A percentile compares a stretch with the other conserved stretches of the same genome.
Conservation (phyloP, 331 rosid species). For the Quercus tomentella region DNA sequence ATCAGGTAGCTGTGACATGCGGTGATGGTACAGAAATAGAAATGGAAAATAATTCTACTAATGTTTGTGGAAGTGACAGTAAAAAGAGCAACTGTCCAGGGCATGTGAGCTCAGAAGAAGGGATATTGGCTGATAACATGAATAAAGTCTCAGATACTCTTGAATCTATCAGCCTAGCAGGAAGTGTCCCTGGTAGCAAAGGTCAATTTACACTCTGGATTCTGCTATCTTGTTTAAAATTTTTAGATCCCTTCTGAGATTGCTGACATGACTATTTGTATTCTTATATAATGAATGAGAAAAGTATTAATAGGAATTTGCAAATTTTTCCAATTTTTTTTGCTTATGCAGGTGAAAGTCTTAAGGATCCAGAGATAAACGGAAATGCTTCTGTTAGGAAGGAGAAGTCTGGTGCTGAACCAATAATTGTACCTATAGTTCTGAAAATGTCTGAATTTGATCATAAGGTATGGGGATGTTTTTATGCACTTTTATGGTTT, state of each 20-base stretch:
- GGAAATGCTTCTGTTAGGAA: conserved; percentile 32
- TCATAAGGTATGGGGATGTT: conserved; percentile 64
- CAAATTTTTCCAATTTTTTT: conserved; percentile 6
- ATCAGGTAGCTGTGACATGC: conserved; percentile 25
- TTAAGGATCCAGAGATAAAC: conserved; percentile 34
- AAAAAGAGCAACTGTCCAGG: conserved; percentile 23
- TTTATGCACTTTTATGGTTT: conserved; percentile 9
- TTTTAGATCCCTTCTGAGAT: conserved; percentile 8
- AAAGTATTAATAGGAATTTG: conserved; percentile 1
- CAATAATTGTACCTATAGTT: conserved; percentile 81
- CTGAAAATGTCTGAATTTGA: conserved; percentile 96
- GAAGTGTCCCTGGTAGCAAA: conserved; percentile 34
- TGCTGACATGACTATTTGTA: not conserved
- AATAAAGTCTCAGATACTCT: conserved; percentile 39
- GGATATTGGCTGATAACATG: conserved; percentile 29
- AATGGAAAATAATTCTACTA: conserved; percentile 27
- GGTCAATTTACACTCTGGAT: conserved; percentile 33
- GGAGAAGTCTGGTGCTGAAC: conserved; percentile 74
- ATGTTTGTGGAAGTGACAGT: conserved; percentile 14
- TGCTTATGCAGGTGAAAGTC: conserved; percentile 49
- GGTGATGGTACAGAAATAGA: conserved; percentile 38
- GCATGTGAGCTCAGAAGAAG: conserved; percentile 31
- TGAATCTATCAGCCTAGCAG: conserved; percentile 36
- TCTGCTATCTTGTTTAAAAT: conserved; percentile 2
- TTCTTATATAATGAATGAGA: not conserved